Evolutionary conservation across 1,284 basidiomycete genomes (phyloP), one percentile per base, ranked within the genome.

Genomic region (Leccinum fallax): DNA sequence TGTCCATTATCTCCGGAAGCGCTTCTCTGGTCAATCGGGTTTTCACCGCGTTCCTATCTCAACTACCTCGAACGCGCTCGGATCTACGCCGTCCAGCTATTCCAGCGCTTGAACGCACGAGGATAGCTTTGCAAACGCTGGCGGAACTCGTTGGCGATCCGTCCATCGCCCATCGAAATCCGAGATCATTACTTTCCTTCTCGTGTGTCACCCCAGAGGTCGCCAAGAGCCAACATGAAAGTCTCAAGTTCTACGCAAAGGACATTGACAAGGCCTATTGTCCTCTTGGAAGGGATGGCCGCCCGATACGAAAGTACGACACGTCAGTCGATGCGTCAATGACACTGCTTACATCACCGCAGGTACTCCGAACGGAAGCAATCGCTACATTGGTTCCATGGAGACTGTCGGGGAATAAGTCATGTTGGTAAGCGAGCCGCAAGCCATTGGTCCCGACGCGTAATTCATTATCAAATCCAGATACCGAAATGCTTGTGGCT

Each of bases 11-110:
- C 16, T 79, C 80, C 3, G 78, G 80, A 26, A 81, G 79, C 46
- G 83, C 87, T 2, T 89, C 87, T 28, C 81, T 89, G 57, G 82
- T 85, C 16, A 90, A 90, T 70, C 85, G 85, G 58, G 83, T 85
- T 4, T 83, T 89, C 65, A 67, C 76, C 57, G 85, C 84, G 66
- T 92, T 91, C 71, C 74, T 92, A 10, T 74, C 78, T 5, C 81
- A 83, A 15, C 79, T 85, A 38, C 81, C 86, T 3, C 80, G 70
- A 49, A 70, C 75, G 15, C 76, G 80, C 16, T 86, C 86, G 32
- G 82, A 85, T 58, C 71, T 84, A 28, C 55, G 70, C 2, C 74
- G 77, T 2, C 78, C 78, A 4, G 49, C 67, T 21, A 60, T 72
- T 0, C 62, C 79, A 2, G 71, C 77, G 2, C 60, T 67, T 15